phyloP scores from a whole-genome alignment of 768 basidiomycete genomes.

The Lactarius pseudohatsudake region DNA sequence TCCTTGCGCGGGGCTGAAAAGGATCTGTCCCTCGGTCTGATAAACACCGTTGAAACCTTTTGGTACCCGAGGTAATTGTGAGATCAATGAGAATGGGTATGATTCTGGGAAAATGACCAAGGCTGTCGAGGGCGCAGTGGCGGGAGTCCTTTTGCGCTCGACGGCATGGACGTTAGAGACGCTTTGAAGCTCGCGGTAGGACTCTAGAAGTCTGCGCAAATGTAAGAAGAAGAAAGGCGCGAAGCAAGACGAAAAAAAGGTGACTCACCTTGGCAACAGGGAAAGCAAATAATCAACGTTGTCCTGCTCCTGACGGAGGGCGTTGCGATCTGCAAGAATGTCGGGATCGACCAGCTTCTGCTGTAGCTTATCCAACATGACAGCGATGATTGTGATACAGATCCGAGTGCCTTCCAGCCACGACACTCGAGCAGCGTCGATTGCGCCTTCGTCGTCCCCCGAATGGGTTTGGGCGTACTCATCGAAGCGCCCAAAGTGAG shows the following conservation, averaged over 20 bases:
- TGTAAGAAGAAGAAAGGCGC: conserved; percentile 10
- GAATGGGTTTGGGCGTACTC: conserved; percentile 65
- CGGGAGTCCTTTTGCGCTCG: conserved; percentile 59
- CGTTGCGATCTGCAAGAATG: conserved; percentile 57
- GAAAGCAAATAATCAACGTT: conserved; percentile 85
- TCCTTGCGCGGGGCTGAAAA: conserved; percentile 75
- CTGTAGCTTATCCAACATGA: conserved; percentile 89
- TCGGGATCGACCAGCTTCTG: conserved; percentile 70
- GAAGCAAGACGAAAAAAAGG: not conserved
- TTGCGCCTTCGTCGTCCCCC: conserved; percentile 62
- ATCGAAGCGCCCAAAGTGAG: conserved; percentile 90
- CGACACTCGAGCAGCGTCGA: conserved; percentile 73
- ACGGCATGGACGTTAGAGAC: conserved; percentile 66
- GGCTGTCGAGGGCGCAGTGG: conserved; percentile 53
- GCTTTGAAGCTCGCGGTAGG: conserved; percentile 81
- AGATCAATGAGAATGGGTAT: conserved; percentile 85
- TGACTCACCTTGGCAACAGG: conserved; percentile 75
- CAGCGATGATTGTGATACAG: conserved; percentile 82
- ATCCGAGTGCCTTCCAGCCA: conserved; percentile 93
- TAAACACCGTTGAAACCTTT: conserved; percentile 43
- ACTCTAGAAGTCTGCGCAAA: conserved; percentile 68
- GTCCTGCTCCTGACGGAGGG: conserved; percentile 80
- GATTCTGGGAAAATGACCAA: conserved; percentile 92
- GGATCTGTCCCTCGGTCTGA: conserved; percentile 45
- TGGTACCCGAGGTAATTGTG: conserved; percentile 58